Conservation (phyloP, 2,329 filamentous ascomycete genomes). For the Huntiella decipiens region DNA sequence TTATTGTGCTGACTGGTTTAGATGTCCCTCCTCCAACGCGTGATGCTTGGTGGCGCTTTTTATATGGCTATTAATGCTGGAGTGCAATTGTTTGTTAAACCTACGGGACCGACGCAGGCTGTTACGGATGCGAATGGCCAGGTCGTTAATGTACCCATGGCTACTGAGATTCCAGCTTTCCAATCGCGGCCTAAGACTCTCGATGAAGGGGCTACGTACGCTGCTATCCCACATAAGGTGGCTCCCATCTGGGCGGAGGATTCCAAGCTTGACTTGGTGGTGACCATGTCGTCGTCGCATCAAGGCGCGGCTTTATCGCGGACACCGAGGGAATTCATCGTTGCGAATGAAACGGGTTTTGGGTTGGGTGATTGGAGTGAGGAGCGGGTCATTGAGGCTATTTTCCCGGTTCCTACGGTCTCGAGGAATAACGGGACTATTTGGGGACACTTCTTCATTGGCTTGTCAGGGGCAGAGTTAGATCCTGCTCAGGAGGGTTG, state of each 20-base stretch:
- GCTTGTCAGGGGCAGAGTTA: constrained; percentile 51
- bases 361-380: constrained; percentile 63
- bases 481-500: constrained; percentile 59
- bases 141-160: constrained; percentile 31
- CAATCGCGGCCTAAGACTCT: constrained; percentile 41
- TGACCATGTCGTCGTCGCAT: constrained; percentile 66
- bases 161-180: constrained; percentile 42
- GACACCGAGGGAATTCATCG: constrained; percentile 46
- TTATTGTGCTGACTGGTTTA: neutral
- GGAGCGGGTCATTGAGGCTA: constrained; percentile 55
- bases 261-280: constrained; percentile 58
- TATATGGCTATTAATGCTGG: constrained; percentile 41
- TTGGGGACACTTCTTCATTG: constrained; percentile 87
- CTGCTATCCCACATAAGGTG: constrained; percentile 46
- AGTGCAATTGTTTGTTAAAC: constrained; percentile 33
- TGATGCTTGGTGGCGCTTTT: constrained; percentile 33
- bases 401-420: constrained; percentile 54
- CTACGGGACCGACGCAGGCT: constrained; percentile 27
- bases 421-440: constrained; percentile 87
- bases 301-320: constrained; percentile 48
- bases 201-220: constrained; percentile 44
- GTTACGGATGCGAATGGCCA: constrained; percentile 33
- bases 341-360: constrained; percentile 67
- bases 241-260: constrained; percentile 78
- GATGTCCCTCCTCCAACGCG: constrained; percentile 19